Evolutionary conservation across 192 early-diverging fungal species (phyloP).

Genomic region (Entophlyctis helioformis): DNA sequence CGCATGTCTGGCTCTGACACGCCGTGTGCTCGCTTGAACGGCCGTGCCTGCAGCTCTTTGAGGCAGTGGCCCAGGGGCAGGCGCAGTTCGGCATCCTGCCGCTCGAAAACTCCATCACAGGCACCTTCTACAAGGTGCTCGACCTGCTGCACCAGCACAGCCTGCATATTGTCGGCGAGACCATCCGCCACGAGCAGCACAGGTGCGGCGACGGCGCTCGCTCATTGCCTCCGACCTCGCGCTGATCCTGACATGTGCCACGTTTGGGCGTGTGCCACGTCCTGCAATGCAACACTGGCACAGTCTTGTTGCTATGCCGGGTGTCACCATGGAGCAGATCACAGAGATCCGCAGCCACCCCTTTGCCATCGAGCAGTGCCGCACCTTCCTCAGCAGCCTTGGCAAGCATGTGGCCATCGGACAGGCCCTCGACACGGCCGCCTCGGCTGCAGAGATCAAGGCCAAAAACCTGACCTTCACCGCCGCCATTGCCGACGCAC

Average conservation of each 20-base stretch:
- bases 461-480: slow-evolving; percentile 1
- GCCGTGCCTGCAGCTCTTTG: slow-evolving; percentile 3
- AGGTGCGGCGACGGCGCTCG: background rate
- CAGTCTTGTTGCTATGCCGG: slow-evolving; percentile 10
- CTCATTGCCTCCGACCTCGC: background rate
- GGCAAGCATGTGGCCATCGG: background rate
- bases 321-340: slow-evolving; percentile 8
- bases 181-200: slow-evolving; percentile 13
- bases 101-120: slow-evolving; percentile 18
- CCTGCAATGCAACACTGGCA: too few relatives aligned
- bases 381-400: slow-evolving; percentile 8
- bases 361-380: slow-evolving; percentile 23
- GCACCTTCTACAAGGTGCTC: slow-evolving; percentile 15
- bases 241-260: background rate
- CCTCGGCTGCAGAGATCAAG: slow-evolving; percentile 6
- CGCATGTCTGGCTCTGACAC: too few relatives aligned
- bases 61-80: slow-evolving; percentile 8
- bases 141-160: slow-evolving; percentile 13
- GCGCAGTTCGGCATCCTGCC: slow-evolving; percentile 14
- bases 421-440: slow-evolving; percentile 16
- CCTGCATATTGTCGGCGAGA: slow-evolving; percentile 20
- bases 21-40: background rate
- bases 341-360: slow-evolving; percentile 16
- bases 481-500: slow-evolving; percentile 13
- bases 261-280: background rate